phyloP scores from a whole-genome alignment of 2,329 filamentous ascomycete genomes.

The Fusarium sp. region DNA sequence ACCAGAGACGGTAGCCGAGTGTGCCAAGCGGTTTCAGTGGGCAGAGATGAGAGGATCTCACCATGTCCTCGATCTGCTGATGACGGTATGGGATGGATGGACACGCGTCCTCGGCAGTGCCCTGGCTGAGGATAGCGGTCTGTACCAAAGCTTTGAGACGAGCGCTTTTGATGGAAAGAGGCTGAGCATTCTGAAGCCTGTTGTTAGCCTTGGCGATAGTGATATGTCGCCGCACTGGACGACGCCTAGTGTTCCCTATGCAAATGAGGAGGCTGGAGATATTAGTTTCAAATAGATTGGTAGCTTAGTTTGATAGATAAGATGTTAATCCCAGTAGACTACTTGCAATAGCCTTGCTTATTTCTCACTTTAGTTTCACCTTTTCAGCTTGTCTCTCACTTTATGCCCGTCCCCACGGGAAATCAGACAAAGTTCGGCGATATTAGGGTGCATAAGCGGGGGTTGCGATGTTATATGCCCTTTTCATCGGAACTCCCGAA shows the following conservation, averaged over 20 bases:
- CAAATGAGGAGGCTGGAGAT: conserved; percentile 16
- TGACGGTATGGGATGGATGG: conserved; percentile 22
- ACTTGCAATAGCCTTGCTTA: too few species aligned
- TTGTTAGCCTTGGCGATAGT: conserved; percentile 1
- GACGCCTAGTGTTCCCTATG: conserved; percentile 25
- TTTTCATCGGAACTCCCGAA: too few species aligned
- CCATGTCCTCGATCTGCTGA: conserved; percentile 22
- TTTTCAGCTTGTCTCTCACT: too few species aligned
- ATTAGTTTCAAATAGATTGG: background rate
- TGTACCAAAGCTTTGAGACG: conserved; percentile 14
- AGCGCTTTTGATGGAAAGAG: conserved; percentile 21
- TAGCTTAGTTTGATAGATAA: too few species aligned
- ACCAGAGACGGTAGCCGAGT: conserved; percentile 5
- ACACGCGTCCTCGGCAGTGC: conserved; percentile 2
- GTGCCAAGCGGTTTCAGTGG: conserved; percentile 22
- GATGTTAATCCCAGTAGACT: too few species aligned
- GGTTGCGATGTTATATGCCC: too few species aligned
- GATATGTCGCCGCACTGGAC: conserved; percentile 11
- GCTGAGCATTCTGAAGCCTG: conserved; percentile 22
- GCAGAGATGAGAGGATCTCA: conserved; percentile 21
- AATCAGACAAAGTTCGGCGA: too few species aligned
- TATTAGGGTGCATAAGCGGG: too few species aligned
- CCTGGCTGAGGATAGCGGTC: conserved; percentile 3
- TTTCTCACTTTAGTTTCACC: too few species aligned
- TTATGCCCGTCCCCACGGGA: too few species aligned